A percentile compares a stretch with the other conserved stretches of the same genome.
Conservation (phyloP, 2,329 filamentous ascomycete species). For the Claviceps purpurea region DNA sequence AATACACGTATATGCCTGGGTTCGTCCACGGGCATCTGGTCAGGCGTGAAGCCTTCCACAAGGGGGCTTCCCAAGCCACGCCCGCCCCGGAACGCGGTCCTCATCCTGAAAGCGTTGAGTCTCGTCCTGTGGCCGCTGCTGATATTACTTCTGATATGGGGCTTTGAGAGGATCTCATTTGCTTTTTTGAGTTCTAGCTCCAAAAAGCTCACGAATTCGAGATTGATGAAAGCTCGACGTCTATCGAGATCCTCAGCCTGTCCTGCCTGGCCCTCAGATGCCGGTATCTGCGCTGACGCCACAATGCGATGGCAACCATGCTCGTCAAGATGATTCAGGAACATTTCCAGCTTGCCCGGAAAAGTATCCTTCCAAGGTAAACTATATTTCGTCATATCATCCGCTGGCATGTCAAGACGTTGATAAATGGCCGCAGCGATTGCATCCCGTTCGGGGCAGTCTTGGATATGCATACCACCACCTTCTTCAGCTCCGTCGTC, state of each 20-base stretch:
- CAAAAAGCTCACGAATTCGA: background rate
- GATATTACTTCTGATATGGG: too few relatives aligned
- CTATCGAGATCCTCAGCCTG: background rate
- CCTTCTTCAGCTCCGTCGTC: background rate
- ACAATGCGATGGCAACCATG: background rate
- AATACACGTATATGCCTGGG: background rate
- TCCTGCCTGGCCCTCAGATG: background rate
- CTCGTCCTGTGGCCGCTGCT: background rate
- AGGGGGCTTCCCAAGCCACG: slow-evolving; percentile 13
- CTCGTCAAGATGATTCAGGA: slow-evolving; percentile 2
- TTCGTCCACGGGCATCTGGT: slow-evolving; percentile 6
- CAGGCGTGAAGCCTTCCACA: slow-evolving; percentile 6
- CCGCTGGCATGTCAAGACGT: too few relatives aligned
- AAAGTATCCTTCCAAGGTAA: background rate
- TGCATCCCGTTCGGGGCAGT: too few relatives aligned
- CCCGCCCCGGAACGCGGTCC: slow-evolving; percentile 10
- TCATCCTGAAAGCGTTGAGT: background rate
- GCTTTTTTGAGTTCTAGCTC: background rate
- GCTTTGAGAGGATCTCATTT: background rate
- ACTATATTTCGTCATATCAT: too few relatives aligned
- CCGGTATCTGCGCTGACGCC: background rate
- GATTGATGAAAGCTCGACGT: background rate
- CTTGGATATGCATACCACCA: too few relatives aligned
- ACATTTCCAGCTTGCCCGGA: background rate
- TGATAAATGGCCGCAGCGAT: too few relatives aligned